Evolutionary conservation across 2,329 filamentous ascomycete species (phyloP), one percentile per base, ranked within the genome.

Genomic region (Fusarium tupiense): DNA sequence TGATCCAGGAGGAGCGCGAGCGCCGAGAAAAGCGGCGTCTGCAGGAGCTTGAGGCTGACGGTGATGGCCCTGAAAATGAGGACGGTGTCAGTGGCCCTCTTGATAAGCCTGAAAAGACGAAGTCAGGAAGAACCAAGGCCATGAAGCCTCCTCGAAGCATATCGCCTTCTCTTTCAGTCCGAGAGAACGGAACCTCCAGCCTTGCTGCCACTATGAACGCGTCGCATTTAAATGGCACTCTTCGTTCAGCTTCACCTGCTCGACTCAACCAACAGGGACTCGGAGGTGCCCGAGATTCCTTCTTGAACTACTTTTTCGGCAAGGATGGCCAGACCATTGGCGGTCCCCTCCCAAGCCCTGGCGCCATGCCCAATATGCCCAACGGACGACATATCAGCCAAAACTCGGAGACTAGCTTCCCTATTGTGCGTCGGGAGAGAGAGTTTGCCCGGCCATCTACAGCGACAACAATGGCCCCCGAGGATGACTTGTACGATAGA

Each of bases 221-320:
- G 14, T 50, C 69, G 24, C 58, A 65, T 29, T 60, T 79, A 77
- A 95, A 94, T 76, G 92, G 92, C 43, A 52, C 43, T 17, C 83
- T 77, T 52, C 78, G 82, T 52, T 76, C 81, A 64, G 76, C 78
- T 37, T 81, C 81, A n/a, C 81, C 81, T 24, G 87, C 90, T 35
- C 87, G 88, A 61, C 88, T 93, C 72, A 70, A 70, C 73, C 86
- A 86, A 33, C 89, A 90, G 73, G 85, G 86, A 9, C 82, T 88
- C 57, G 91, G 91, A 64, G 89, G 86, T 69, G 90, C 94, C 46
- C 90, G 92, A 71, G 96, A 99, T 84, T 97, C 95, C 2, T 99
- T 99, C 86, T 84, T 99, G 71, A 98, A 96, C 84, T 99, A 99
- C 84, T 99, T 99, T 85, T 99, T 99, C 79, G 95, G 96, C 78